Conservation (phyloP, 768 basidiomycete species). For the Mrakia gelida region DNA sequence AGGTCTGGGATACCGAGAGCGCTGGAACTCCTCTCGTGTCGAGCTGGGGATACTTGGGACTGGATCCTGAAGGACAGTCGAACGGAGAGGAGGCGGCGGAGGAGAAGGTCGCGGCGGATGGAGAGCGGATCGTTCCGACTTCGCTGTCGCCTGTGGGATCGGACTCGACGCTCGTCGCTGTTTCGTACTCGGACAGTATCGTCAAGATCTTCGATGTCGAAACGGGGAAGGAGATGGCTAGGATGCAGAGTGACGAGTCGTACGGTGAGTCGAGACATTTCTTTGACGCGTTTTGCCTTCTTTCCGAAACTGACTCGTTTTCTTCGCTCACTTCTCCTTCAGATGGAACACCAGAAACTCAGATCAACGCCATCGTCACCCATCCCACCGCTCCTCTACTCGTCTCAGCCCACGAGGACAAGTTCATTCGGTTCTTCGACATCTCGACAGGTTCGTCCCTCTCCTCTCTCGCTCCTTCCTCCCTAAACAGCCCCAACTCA, state of each 20-base stretch:
- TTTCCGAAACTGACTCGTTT: neutral
- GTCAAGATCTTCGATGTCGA: constrained; percentile 91
- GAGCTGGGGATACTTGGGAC: constrained; percentile 74
- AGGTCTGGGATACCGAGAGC: constrained; percentile 48
- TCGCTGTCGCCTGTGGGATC: constrained; percentile 76
- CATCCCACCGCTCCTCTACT: constrained; percentile 86
- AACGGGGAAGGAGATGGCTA: constrained; percentile 65
- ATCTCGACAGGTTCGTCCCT: constrained; percentile 64
- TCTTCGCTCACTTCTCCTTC: constrained; percentile 14
- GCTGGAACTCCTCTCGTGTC: constrained; percentile 56
- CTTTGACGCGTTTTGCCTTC: neutral
- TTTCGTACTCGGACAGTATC: constrained; percentile 81
- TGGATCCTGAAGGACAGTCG: constrained; percentile 53
- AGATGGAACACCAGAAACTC: constrained; percentile 72
- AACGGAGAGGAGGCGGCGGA: constrained; percentile 46
- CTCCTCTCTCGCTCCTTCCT: neutral
- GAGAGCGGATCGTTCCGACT: constrained; percentile 57
- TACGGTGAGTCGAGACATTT: constrained; percentile 2
- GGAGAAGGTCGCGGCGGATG: constrained; percentile 34
- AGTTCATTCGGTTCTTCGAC: constrained; percentile 85
- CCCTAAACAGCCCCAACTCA: neutral
- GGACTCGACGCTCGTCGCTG: constrained; percentile 79
- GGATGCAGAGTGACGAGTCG: constrained; percentile 54
- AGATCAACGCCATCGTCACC: constrained; percentile 79
- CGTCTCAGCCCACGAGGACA: constrained; percentile 89